Evolutionary conservation across 768 basidiomycete genomes (phyloP), one percentile per base, ranked within the genome.

Genomic region (Chlorophyllum brunneum): DNA sequence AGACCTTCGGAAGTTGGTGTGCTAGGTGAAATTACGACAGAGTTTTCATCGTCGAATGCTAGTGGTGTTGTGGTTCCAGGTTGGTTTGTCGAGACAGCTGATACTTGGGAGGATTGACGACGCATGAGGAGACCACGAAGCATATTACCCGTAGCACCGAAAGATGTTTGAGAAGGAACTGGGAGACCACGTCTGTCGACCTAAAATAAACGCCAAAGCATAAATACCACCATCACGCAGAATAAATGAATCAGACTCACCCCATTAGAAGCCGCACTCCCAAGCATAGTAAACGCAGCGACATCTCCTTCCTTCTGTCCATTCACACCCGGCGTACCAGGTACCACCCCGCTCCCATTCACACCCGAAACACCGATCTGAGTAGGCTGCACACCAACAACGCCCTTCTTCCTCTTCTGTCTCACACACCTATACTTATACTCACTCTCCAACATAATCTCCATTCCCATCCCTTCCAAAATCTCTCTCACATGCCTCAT

Each of bases 171-270:
- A 5, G 88, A 86, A 2, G 94, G 92, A 6, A 92, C 61, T 3
- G 94, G 94, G 5, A 95, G 68, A 27, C 94, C 94, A 36, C 92
- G 87, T 63, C 83, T 89, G 67, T 97, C 93, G 56, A 92, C 86
- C 92, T 95, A 55, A 11, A 55, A 31, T 15, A 36, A 36, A 4
- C n/a, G n/a, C n/a, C 13, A 36, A 15, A 36, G 13, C 3, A 36
- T 1, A 36, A 11, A 36, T 36, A 36, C 1, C 16, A 7, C 11
- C 33, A 15, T 36, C 34, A 11, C 34, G 16, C 34, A 11, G 22
- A 7, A 61, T 39, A 56, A 51, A 47, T 16, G 47, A 54, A 38
- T 9, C 18, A 57, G 30, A 22, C 90, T 60, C 64, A 95, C 93
- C 67, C 90, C 89, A 64, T 88, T 90, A 34, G 87, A 86, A 53